Percentiles rank a stretch among this genome's conserved stretches.
Evolutionary conservation across 352 stramenopile genomes (phyloP).

Genomic region (Globisporangium paroecandrum): DNA sequence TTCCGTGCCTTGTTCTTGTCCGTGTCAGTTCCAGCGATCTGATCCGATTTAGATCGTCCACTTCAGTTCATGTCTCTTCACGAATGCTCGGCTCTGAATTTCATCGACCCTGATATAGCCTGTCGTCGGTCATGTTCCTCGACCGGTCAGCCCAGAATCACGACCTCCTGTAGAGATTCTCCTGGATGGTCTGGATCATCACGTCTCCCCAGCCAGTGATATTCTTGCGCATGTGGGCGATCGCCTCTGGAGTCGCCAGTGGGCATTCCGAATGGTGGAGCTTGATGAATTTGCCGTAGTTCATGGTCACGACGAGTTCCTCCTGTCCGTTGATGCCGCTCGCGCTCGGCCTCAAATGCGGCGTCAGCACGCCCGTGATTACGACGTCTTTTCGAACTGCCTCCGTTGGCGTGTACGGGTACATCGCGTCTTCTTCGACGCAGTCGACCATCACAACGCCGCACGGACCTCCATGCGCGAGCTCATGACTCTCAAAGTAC

Average conservation of each 20-base stretch:
- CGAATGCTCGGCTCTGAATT: neutral
- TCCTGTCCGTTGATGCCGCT: conserved; percentile 3
- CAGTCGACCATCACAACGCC: neutral
- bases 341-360: neutral
- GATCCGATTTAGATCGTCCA: neutral
- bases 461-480: neutral
- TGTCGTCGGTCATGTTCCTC: neutral
- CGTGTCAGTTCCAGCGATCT: neutral
- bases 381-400: neutral
- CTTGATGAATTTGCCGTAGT: conserved; percentile 21
- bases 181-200: conserved; percentile 26
- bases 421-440: neutral
- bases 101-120: too few relatives aligned
- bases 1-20: neutral
- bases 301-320: conserved; percentile 28
- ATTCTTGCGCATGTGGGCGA: conserved; percentile 20
- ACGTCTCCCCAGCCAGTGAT: conserved; percentile 20
- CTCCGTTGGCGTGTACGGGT: neutral
- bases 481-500: neutral
- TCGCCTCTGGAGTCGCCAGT: conserved; percentile 16
- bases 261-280: conserved; percentile 20
- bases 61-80: neutral
- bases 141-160: neutral
- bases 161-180: neutral
- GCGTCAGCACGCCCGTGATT: neutral